These are phyloP conservation scores for Aspergillus sp. DNA, from an alignment of 2,329 filamentous ascomycete genomes.

Conservation along the genomic window DNA sequence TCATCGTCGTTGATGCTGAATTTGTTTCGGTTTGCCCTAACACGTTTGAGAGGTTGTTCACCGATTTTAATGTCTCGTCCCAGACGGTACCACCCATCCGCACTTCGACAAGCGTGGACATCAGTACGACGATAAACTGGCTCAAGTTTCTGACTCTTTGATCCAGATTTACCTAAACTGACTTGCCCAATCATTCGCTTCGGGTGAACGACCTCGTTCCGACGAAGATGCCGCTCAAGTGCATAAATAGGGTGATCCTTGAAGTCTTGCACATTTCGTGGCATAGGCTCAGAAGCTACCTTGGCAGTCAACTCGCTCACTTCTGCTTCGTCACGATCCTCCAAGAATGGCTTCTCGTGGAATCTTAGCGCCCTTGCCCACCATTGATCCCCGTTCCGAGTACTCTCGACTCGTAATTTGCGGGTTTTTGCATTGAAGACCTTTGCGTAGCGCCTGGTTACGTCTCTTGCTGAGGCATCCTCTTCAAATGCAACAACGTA, in stretches of 20 bases:
- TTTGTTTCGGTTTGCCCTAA: conserved; percentile 44
- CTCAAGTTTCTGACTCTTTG: conserved; percentile 54
- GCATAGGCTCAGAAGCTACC: conserved; percentile 74
- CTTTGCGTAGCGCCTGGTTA: conserved; percentile 81
- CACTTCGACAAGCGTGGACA: conserved; percentile 68
- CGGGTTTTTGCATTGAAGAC: conserved; percentile 86
- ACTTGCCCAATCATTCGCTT: conserved; percentile 70
- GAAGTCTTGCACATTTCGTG: conserved; percentile 77
- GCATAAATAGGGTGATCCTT: conserved; percentile 80
- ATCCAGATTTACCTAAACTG: conserved; percentile 41
- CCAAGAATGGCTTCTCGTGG: conserved; percentile 38
- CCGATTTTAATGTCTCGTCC: conserved; percentile 71
- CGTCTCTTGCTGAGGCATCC: conserved; percentile 70
- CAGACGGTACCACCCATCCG: conserved; percentile 84
- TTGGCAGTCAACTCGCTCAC: conserved; percentile 65
- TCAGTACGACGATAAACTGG: conserved; percentile 75
- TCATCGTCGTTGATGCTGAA: conserved; percentile 26
- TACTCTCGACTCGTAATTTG: conserved; percentile 68
- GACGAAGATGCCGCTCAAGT: conserved; percentile 73
- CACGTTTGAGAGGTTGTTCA: conserved; percentile 75
- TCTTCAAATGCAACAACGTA: conserved; percentile 84
- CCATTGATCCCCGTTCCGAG: conserved; percentile 51
- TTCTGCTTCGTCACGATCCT: conserved; percentile 77
- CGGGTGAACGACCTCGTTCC: conserved; percentile 74
- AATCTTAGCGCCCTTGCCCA: conserved; percentile 41